phyloP scores from a whole-genome alignment of 352 stramenopile species.

The Phytopythium montanum region DNA sequence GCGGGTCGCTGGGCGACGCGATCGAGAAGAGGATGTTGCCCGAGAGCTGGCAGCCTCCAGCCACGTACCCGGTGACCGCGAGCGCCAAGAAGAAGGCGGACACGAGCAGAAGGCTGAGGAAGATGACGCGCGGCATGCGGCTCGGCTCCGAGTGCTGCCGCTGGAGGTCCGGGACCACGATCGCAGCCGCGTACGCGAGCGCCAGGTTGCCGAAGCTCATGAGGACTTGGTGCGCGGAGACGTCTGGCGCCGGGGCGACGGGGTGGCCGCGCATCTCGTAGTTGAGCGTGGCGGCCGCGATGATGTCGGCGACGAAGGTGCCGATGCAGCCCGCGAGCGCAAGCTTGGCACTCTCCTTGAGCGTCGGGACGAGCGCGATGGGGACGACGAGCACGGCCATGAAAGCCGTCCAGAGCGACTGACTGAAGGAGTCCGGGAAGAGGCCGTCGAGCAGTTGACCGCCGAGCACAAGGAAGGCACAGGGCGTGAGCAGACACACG shows the following conservation, averaged over 20 bases:
- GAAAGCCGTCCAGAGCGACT: constrained; percentile 38
- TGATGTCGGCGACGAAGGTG: constrained; percentile 38
- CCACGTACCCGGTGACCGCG: constrained; percentile 25
- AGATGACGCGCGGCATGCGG: constrained; percentile 42
- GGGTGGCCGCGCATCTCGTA: constrained; percentile 33
- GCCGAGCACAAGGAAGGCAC: constrained; percentile 48
- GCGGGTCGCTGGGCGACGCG: constrained; percentile 12
- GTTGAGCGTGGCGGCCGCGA: constrained; percentile 30
- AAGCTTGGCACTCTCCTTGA: no score
- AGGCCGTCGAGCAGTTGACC: constrained; percentile 33
- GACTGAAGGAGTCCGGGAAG: constrained; percentile 34
- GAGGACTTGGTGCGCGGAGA: constrained; percentile 34
- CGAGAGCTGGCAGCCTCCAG: constrained; percentile 39
- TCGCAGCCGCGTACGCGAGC: constrained; percentile 37
- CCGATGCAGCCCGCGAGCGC: no score
- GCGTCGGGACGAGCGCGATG: no score
- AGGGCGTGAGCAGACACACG: no score
- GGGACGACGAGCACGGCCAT: no score
- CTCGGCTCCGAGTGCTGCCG: constrained; percentile 38
- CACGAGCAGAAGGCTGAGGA: constrained; percentile 31
- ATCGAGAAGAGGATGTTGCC: constrained; percentile 53
- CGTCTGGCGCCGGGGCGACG: constrained; percentile 23
- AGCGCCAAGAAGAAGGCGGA: constrained; percentile 42
- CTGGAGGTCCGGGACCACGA: constrained; percentile 38
- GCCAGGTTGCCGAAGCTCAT: constrained; percentile 48